Evolutionary conservation across 306 rosid genomes (phyloP).

Genomic region (Rubus idaeus): DNA sequence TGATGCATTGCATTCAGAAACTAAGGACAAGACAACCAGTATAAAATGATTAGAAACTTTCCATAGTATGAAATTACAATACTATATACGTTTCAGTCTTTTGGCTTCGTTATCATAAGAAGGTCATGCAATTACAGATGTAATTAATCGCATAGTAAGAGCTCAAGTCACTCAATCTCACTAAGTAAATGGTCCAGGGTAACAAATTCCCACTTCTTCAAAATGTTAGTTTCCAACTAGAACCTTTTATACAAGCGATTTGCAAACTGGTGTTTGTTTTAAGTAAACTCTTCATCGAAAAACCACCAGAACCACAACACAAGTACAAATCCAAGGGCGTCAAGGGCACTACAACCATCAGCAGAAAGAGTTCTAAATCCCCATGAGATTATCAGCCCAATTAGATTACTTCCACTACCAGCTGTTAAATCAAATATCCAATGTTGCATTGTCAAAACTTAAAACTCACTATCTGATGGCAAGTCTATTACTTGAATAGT

Average conservation of each 20-base stretch:
- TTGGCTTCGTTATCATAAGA: not conserved
- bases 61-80: constrained; percentile 5
- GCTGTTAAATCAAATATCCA: not conserved
- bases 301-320: not conserved
- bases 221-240: not conserved
- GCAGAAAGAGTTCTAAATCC: not conserved
- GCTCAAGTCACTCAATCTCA: not conserved
- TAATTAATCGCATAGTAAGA: not conserved
- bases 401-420: not conserved
- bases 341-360: not conserved
- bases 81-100: not conserved
- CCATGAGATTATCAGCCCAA: not conserved
- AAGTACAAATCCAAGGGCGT: not conserved
- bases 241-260: not conserved
- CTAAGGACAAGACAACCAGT: constrained; percentile 33
- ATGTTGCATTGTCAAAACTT: not conserved
- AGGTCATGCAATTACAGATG: not conserved
- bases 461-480: not conserved
- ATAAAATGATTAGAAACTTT: constrained; percentile 28
- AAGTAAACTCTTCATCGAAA: not conserved
- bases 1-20: constrained; percentile 46
- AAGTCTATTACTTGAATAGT: not conserved
- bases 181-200: not conserved
- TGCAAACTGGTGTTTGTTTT: not conserved
- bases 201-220: not conserved